A percentile compares a stretch with the other conserved stretches of the same genome.
These are phyloP conservation scores for Kalaharituber pfeilii DNA, from an alignment of 2,329 filamentous ascomycete genomes.

Conservation along the genomic window DNA sequence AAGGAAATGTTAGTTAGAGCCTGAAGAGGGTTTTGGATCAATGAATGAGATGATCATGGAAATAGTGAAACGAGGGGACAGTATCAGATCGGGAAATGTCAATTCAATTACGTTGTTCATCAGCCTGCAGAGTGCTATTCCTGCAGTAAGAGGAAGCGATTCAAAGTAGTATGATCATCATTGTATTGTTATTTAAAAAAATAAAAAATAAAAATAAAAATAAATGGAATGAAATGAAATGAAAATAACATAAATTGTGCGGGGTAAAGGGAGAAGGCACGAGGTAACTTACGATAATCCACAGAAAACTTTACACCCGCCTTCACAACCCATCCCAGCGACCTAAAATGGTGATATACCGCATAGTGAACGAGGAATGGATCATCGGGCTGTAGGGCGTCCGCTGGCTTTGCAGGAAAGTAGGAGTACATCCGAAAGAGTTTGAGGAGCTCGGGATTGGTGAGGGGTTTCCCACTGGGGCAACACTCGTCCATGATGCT, in stretches of 20 bases:
- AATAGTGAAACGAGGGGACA: neutral
- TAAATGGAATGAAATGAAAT: too few relatives aligned
- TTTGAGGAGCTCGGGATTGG: constrained; percentile 41
- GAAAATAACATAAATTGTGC: constrained; percentile 5
- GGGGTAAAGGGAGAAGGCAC: neutral
- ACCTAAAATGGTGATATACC: constrained; percentile 91
- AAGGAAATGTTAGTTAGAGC: too few relatives aligned
- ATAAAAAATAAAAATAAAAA: too few relatives aligned
- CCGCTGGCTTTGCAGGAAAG: constrained; percentile 38
- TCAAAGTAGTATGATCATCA: neutral
- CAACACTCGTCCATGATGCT: constrained; percentile 35
- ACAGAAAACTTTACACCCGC: constrained; percentile 87
- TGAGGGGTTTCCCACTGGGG: constrained; percentile 27
- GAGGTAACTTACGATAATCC: constrained; percentile 42
- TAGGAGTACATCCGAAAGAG: constrained; percentile 54
- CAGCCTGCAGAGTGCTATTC: neutral
- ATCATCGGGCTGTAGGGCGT: constrained; percentile 50
- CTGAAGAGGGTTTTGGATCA: too few relatives aligned
- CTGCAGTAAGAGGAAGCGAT: constrained; percentile 1
- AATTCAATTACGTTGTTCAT: neutral
- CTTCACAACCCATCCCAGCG: constrained; percentile 83
- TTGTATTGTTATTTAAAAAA: too few relatives aligned
- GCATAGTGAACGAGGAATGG: constrained; percentile 72
- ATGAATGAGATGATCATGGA: neutral
- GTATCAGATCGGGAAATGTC: constrained; percentile 1